Conservation (phyloP, 768 basidiomycete species). For the Baorangia bicolor region DNA sequence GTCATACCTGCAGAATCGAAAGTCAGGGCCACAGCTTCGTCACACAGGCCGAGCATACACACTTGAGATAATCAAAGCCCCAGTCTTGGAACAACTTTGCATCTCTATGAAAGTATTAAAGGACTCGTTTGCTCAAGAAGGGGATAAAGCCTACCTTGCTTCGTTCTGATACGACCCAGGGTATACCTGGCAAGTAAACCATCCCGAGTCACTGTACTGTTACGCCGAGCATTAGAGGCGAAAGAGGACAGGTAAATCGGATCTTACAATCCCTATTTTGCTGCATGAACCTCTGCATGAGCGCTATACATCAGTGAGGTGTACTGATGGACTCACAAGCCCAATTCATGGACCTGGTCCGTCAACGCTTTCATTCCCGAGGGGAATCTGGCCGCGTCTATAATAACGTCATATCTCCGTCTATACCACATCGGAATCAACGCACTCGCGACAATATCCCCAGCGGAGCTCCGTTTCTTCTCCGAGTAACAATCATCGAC, state of each 20-base stretch:
- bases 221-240: background rate
- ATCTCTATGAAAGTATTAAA: constrained; percentile 41
- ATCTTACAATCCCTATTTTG: constrained; percentile 59
- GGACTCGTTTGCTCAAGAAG: background rate
- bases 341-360: constrained; percentile 52
- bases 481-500: constrained; percentile 68
- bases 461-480: constrained; percentile 48
- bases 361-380: constrained; percentile 59
- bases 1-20: constrained; percentile 45
- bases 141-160: constrained; percentile 39
- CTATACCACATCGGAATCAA: background rate
- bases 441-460: constrained; percentile 57
- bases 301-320: background rate
- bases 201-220: constrained; percentile 67
- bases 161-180: constrained; percentile 68
- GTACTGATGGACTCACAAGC: constrained; percentile 44
- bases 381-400: constrained; percentile 52
- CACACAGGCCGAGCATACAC: constrained; percentile 13
- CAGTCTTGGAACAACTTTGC: constrained; percentile 58
- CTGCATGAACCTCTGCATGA: constrained; percentile 29
- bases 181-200: constrained; percentile 64
- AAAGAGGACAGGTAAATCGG: background rate
- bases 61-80: constrained; percentile 70
- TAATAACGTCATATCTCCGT: background rate
- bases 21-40: background rate